Evolutionary conservation across 306 rosid species (phyloP).

Genomic region (Sindora glabra): DNA sequence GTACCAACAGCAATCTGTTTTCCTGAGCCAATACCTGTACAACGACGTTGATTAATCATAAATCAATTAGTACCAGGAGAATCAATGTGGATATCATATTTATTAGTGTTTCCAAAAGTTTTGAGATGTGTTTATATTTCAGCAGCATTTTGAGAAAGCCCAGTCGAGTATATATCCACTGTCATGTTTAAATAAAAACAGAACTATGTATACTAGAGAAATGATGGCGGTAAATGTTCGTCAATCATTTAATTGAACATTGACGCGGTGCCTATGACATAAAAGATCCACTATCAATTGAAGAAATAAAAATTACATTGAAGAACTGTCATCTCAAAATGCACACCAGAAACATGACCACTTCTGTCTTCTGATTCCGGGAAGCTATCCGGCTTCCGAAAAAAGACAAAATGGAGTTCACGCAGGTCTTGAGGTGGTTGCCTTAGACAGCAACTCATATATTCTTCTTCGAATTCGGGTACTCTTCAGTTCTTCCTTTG

Average conservation of each 20-base stretch:
- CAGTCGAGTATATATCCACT: neutral
- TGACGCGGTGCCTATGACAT: neutral
- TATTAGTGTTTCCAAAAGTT: neutral
- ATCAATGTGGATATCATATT: neutral
- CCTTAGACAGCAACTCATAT: conserved; percentile 77
- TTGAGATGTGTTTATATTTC: conserved; percentile 1
- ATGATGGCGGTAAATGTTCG: neutral
- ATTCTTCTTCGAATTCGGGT: conserved; percentile 72
- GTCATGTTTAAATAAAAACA: neutral
- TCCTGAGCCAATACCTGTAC: conserved; percentile 61
- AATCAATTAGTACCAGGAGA: conserved; percentile 8
- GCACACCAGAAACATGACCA: conserved; percentile 51
- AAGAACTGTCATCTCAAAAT: conserved; percentile 72
- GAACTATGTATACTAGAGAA: neutral
- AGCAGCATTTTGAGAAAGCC: neutral
- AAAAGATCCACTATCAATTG: neutral
- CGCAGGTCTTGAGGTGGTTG: conserved; percentile 50
- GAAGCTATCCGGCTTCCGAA: conserved; percentile 68
- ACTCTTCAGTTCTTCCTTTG: conserved; percentile 86
- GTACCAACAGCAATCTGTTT: conserved; percentile 73
- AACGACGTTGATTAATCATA: conserved; percentile 16
- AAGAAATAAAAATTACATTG: conserved; percentile 51
- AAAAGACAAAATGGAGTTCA: conserved; percentile 76
- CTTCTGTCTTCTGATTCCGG: conserved; percentile 40
- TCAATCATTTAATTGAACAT: neutral